Base-by-base conservation (phyloP, 2,329 filamentous ascomycete genomes). In the Pseudogymnoascus sp. region DNA sequence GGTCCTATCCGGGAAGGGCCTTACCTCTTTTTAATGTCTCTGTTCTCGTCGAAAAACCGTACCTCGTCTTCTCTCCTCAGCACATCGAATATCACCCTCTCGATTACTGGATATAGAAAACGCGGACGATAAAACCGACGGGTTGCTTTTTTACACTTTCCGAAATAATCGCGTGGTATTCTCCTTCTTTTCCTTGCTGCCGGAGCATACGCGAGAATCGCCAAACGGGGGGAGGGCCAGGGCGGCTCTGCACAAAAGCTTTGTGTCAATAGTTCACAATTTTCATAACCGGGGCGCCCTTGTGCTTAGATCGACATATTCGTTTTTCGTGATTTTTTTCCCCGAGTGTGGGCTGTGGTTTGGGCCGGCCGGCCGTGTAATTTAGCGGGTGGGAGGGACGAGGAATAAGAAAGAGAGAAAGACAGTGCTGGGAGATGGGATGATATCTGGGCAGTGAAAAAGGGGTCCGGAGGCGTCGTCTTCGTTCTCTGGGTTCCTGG, bases 321-420 rank as follows among this genome's bases (percentile, higher is more conserved):
- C 21, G 37, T 33, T 62, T 62, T 62, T 33, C 44, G 10, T 50
- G 7, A 10, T 31, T 31, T 31, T 31, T 12, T 31, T 16, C 47
- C 33, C 44, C 37, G 38, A 47, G 44, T 50, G 21, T 61, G 60
- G 38, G 60, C 38, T 61, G 44, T 61, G 6, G 60, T 61, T 31
- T 47, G 60, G 70, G 70, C 70, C 72, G 70, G 71, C 68, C 69
- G 67, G 63, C 67, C 61, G 64, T 69, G 70, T 69, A 71, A 72
- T 71, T 60, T 69, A 68, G 64, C 62, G 63, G 35, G 11, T n/a
- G 60, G 1, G 31, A 10, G 16, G 28, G 47, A 42, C 12, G 18
- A 53, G 12, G 44, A 40, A 21, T 47, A 50, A 18, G 60, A 59
- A 8, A 23, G 31, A 31, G 44, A 63, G 44, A 60, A 59, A 37